phyloP scores from a whole-genome alignment of 2,329 filamentous ascomycete species.

The Nannizziopsis barbatae region DNA sequence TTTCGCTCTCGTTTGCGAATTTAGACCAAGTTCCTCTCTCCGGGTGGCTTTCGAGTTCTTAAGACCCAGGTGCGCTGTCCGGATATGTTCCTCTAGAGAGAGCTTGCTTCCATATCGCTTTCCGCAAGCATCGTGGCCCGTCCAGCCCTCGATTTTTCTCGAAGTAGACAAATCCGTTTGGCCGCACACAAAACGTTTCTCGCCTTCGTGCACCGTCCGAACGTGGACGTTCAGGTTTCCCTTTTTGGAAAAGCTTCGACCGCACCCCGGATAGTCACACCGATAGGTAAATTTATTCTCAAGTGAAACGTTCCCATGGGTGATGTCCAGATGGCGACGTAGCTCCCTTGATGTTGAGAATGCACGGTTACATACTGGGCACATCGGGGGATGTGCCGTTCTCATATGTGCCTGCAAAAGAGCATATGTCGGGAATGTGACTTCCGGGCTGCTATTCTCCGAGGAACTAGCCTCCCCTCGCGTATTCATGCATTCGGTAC shows the following conservation, averaged over 20 bases:
- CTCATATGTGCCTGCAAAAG: slow-evolving; percentile 64
- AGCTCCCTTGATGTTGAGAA: slow-evolving; percentile 58
- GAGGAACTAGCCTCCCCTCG: slow-evolving; percentile 27
- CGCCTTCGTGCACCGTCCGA: slow-evolving; percentile 62
- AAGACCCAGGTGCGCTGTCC: slow-evolving; percentile 65
- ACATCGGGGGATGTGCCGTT: slow-evolving; percentile 59
- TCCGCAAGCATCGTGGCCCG: slow-evolving; percentile 58
- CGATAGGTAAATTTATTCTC: slow-evolving; percentile 53
- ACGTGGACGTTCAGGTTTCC: slow-evolving; percentile 77
- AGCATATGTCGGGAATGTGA: slow-evolving; percentile 60
- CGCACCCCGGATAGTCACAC: slow-evolving; percentile 59
- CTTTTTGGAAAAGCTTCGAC: slow-evolving; percentile 65
- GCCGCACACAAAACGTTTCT: slow-evolving; percentile 67
- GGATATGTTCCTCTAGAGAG: slow-evolving; percentile 71
- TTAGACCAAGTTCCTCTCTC: slow-evolving; percentile 24
- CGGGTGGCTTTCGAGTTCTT: slow-evolving; percentile 34
- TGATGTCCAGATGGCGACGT: slow-evolving; percentile 64
- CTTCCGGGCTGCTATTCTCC: neutral
- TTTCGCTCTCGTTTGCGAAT: slow-evolving; percentile 1
- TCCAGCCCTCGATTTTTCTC: slow-evolving; percentile 54
- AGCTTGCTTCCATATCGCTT: slow-evolving; percentile 65
- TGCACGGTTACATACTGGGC: slow-evolving; percentile 59
- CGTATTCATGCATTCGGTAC: slow-evolving; percentile 54
- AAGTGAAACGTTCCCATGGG: slow-evolving; percentile 52
- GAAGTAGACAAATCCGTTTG: slow-evolving; percentile 49